Evolutionary conservation across 139 green algal genomes (phyloP).

Genomic region (Micractinium sp.): DNA sequence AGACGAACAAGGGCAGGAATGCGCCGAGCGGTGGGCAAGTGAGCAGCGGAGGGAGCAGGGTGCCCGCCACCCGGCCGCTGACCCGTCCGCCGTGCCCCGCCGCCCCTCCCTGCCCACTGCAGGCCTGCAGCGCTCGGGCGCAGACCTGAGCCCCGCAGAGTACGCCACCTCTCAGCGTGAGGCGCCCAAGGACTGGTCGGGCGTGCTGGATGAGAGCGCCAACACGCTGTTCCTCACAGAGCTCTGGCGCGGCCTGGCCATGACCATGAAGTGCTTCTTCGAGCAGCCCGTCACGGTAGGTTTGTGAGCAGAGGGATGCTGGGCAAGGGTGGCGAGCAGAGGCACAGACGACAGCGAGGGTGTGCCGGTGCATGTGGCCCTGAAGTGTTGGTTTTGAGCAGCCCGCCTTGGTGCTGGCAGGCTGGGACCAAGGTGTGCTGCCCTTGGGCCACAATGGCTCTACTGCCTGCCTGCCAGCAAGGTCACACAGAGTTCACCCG

Average conservation of each 20-base stretch:
- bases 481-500: too few species aligned
- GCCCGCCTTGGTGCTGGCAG: too few species aligned
- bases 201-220: slow-evolving; percentile 90
- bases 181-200: slow-evolving; percentile 53
- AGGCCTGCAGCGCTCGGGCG: slow-evolving; percentile 21
- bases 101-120: neutral
- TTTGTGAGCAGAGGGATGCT: too few species aligned
- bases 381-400: too few species aligned
- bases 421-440: too few species aligned
- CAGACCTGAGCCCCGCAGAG: slow-evolving; percentile 34
- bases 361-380: too few species aligned
- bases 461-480: too few species aligned
- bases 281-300: slow-evolving; percentile 95
- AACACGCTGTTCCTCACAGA: slow-evolving; percentile 98
- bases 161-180: slow-evolving; percentile 42
- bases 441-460: too few species aligned
- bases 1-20: too few species aligned
- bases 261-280: slow-evolving; percentile 97
- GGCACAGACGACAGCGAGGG: neutral
- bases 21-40: too few species aligned
- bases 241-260: slow-evolving; percentile 86
- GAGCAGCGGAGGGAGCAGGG: too few species aligned
- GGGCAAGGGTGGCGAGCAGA: neutral
- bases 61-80: neutral
- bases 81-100: neutral